Conservation (phyloP, 768 basidiomycete species). For the Kwoniella dejecticola region DNA sequence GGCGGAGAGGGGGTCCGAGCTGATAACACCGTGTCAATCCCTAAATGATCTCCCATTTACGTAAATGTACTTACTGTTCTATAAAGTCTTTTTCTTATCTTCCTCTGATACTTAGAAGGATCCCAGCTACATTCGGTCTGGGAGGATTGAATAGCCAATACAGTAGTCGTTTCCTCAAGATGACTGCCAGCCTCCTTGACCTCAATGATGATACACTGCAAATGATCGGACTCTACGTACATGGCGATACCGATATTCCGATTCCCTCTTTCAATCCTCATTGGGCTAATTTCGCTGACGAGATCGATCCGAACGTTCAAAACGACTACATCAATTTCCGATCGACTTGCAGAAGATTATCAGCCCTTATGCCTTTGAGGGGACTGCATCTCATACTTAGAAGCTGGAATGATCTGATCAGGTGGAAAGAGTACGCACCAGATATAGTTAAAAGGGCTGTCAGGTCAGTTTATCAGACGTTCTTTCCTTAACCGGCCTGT, state of each 20-base stretch:
- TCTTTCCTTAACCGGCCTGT: too few species aligned
- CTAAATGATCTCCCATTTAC: too few species aligned
- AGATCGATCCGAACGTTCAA: neutral
- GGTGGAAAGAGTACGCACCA: neutral
- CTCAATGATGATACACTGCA: conserved; percentile 6
- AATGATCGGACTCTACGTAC: neutral
- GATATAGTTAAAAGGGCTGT: neutral
- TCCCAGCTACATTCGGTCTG: too few species aligned
- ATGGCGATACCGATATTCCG: conserved; percentile 6
- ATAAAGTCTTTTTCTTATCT: too few species aligned
- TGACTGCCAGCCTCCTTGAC: too few species aligned
- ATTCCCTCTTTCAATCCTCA: conserved; percentile 12
- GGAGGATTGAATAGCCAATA: too few species aligned
- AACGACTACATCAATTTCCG: conserved; percentile 13
- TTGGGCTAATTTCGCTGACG: conserved; percentile 9
- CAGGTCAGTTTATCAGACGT: too few species aligned
- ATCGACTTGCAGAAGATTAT: neutral
- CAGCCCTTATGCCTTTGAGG: neutral
- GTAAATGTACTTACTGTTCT: too few species aligned
- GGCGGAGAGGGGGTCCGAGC: too few species aligned
- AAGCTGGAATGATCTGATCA: neutral
- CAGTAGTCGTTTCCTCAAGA: too few species aligned
- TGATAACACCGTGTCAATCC: too few species aligned
- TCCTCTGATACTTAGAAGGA: too few species aligned
- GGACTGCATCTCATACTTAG: conserved; percentile 2